Conservation (phyloP, 352 stramenopile species). For the Pythium phragmiticola region DNA sequence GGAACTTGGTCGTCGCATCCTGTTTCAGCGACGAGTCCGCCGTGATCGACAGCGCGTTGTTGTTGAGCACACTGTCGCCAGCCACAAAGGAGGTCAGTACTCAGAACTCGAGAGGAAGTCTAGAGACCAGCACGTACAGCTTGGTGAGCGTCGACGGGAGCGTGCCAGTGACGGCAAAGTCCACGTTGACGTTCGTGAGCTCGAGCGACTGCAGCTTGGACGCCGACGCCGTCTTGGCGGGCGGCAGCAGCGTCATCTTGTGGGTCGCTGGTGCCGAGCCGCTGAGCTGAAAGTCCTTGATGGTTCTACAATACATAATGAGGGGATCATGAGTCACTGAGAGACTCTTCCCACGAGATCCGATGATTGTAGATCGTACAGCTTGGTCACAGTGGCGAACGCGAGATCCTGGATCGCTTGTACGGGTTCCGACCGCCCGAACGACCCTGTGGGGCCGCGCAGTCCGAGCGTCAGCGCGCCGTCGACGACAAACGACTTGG, state of each 20-base stretch:
- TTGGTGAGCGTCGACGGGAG: conserved; percentile 17
- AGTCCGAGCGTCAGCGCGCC: conserved; percentile 19
- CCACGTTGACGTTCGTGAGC: conserved; percentile 17
- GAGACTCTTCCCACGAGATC: background rate
- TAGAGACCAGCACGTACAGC: conserved; percentile 10
- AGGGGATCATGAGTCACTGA: background rate
- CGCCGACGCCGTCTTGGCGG: conserved; percentile 1
- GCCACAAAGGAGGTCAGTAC: background rate
- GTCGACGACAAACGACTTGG: conserved; percentile 18
- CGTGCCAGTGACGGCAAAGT: conserved; percentile 3
- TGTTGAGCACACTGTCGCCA: conserved; percentile 20
- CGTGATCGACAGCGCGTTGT: conserved; percentile 19
- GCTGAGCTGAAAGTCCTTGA: conserved; percentile 26
- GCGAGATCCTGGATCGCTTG: conserved; percentile 20
- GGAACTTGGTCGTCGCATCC: conserved; percentile 12
- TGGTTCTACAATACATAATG: conserved; percentile 1
- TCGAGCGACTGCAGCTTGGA: conserved; percentile 18
- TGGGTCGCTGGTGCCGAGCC: conserved; percentile 1
- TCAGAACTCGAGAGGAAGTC: background rate
- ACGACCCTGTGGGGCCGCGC: conserved; percentile 16
- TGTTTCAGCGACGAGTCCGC: conserved; percentile 4
- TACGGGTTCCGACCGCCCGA: conserved; percentile 20
- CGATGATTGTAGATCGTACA: conserved; percentile 8
- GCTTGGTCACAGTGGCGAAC: conserved; percentile 12
- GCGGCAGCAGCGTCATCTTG: conserved; percentile 13